These are phyloP conservation scores for Fusarium globosum DNA, from an alignment of 2,329 filamentous ascomycete species.

Conservation along the genomic window DNA sequence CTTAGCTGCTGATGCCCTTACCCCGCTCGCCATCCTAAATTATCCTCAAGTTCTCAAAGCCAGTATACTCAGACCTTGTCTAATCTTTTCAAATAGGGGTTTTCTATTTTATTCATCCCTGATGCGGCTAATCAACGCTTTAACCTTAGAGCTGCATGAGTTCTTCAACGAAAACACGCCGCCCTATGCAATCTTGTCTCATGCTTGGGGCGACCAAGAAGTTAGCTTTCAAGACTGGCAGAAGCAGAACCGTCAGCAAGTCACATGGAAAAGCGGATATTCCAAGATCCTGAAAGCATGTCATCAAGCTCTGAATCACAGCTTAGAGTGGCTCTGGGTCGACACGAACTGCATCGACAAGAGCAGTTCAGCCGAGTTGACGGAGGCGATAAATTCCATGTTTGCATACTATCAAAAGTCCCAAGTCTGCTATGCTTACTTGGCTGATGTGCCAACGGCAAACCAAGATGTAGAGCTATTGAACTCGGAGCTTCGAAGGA, in stretches of 20 bases:
- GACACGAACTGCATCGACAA: constrained; percentile 7
- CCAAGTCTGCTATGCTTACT: rapidly evolving
- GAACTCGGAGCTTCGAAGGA: too few relatives aligned
- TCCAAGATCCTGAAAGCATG: neutral
- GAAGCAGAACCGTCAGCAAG: neutral
- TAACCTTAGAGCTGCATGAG: rapidly evolving
- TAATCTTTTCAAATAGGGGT: too few relatives aligned
- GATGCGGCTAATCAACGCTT: rapidly evolving
- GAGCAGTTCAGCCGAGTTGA: neutral
- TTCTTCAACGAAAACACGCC: neutral
- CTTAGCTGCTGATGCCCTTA: rapidly evolving
- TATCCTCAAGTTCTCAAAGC: too few relatives aligned
- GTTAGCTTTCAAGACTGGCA: neutral
- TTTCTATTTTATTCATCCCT: neutral
- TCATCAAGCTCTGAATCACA: rapidly evolving
- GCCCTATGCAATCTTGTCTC: neutral
- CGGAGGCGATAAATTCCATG: neutral
- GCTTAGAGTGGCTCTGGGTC: neutral
- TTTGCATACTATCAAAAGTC: neutral
- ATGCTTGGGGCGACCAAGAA: neutral
- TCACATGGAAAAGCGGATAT: rapidly evolving
- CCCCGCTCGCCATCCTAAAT: too few relatives aligned
- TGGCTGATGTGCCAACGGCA: neutral
- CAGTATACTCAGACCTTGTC: too few relatives aligned
- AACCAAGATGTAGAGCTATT: too few relatives aligned